Conservation (phyloP, 73 alveolate genomes). For the Paramecium sexaurelia region DNA sequence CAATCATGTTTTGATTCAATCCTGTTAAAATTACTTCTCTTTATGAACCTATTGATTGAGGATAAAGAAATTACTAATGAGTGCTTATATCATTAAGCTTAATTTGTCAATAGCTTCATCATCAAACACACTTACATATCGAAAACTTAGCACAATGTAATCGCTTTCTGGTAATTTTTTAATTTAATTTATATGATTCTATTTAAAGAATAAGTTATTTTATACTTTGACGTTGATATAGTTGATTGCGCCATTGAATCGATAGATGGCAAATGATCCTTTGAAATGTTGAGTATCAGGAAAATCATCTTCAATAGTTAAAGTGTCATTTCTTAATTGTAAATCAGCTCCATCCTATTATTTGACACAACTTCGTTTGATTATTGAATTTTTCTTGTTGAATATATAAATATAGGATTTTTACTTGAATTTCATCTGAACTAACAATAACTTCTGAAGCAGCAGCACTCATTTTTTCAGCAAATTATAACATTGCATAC, state of each 20-base stretch:
- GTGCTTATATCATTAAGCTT: neutral
- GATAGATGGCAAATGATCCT: constrained; percentile 4
- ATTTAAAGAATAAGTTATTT: neutral
- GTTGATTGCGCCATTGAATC: constrained; percentile 37
- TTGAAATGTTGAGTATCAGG: neutral
- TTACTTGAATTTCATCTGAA: neutral
- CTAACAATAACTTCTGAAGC: constrained; percentile 28
- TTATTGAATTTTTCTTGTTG: neutral
- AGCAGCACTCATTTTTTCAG: constrained; percentile 51
- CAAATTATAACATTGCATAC: constrained; percentile 48
- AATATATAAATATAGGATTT: neutral
- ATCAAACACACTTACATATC: constrained; percentile 23
- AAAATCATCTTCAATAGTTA: neutral
- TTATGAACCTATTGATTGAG: neutral
- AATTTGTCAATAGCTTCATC: neutral
- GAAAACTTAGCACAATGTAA: constrained; percentile 27
- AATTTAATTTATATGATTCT: constrained; percentile 31
- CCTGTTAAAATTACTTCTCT: neutral
- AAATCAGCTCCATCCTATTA: neutral
- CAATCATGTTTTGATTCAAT: neutral
- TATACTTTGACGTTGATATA: constrained; percentile 25
- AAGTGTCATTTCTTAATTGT: neutral
- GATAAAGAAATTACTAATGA: neutral
- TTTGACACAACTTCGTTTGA: constrained; percentile 9
- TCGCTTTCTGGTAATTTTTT: constrained; percentile 35